Percentiles rank a stretch among this genome's conserved stretches.
phyloP scores from a whole-genome alignment of 148 eudicot species.

The Simmondsia chinensis region DNA sequence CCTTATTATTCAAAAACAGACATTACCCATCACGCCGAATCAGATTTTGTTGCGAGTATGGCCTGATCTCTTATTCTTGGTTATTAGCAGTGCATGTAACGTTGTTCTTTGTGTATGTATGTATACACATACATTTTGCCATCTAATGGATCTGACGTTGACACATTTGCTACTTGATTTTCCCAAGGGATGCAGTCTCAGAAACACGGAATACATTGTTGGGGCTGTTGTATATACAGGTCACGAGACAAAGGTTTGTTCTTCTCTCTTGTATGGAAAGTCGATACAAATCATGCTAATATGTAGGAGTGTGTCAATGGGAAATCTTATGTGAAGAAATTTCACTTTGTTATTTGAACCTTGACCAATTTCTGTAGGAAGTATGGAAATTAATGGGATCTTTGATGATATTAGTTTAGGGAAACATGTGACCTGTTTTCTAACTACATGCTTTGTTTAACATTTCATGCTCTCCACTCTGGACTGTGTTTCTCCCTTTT shows the following conservation, averaged over 20 bases:
- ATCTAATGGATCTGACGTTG: background rate
- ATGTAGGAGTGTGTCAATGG: no score
- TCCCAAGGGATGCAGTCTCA: slow-evolving; percentile 82
- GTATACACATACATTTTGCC: background rate
- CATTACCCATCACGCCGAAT: slow-evolving; percentile 82
- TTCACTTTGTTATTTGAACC: no score
- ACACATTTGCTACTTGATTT: slow-evolving; percentile 14
- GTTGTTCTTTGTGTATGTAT: background rate
- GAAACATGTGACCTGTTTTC: background rate
- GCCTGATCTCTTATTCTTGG: slow-evolving; percentile 3
- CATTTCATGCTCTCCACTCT: background rate
- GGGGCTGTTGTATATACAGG: slow-evolving; percentile 86
- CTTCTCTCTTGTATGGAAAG: no score
- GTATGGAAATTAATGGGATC: background rate
- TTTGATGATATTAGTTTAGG: background rate
- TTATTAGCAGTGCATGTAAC: background rate
- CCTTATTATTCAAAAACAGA: slow-evolving; percentile 76
- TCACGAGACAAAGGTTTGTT: slow-evolving; percentile 82
- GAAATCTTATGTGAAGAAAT: no score
- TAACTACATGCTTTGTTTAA: slow-evolving; percentile 1
- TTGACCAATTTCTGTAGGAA: no score
- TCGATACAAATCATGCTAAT: no score
- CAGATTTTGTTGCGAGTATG: slow-evolving; percentile 88
- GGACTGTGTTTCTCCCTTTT: background rate
- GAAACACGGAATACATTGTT: slow-evolving; percentile 83